Evolutionary conservation across 2,329 filamentous ascomycete genomes (phyloP).

Genomic region (Aureobasidium sp.): DNA sequence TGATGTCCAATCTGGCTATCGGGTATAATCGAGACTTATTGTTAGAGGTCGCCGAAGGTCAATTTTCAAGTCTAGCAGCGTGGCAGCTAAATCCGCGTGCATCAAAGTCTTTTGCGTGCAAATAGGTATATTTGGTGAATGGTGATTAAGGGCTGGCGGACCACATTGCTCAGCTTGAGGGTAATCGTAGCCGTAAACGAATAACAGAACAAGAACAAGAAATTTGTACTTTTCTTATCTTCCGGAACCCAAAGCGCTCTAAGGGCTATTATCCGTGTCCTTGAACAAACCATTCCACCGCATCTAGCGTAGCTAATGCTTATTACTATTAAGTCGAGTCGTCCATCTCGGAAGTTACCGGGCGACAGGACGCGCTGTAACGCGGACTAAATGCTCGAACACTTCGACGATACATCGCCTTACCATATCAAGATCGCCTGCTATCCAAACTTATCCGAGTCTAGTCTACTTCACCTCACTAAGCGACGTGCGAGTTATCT

Average conservation of each 20-base stretch:
- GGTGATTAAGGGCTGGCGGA: too few species aligned
- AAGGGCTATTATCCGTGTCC: background rate
- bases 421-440: background rate
- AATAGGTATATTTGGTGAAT: too few species aligned
- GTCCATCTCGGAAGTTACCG: background rate
- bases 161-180: background rate
- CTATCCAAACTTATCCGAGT: background rate
- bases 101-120: too few species aligned
- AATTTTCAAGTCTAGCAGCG: background rate
- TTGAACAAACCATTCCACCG: background rate
- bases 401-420: background rate
- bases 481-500: background rate
- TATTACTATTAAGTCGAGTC: background rate
- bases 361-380: background rate
- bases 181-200: background rate
- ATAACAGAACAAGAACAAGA: background rate
- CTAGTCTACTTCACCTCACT: background rate
- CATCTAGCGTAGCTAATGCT: background rate
- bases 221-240: background rate
- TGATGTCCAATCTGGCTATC: too few species aligned
- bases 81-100: background rate
- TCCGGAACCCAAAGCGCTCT: background rate
- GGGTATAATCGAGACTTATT: background rate
- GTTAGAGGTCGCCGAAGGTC: background rate
- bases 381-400: background rate